A percentile compares a stretch with the other conserved stretches of the same genome.
These are phyloP conservation scores for Monosporascus sp. DNA, from an alignment of 2,329 filamentous ascomycete species.

Conservation along the genomic window DNA sequence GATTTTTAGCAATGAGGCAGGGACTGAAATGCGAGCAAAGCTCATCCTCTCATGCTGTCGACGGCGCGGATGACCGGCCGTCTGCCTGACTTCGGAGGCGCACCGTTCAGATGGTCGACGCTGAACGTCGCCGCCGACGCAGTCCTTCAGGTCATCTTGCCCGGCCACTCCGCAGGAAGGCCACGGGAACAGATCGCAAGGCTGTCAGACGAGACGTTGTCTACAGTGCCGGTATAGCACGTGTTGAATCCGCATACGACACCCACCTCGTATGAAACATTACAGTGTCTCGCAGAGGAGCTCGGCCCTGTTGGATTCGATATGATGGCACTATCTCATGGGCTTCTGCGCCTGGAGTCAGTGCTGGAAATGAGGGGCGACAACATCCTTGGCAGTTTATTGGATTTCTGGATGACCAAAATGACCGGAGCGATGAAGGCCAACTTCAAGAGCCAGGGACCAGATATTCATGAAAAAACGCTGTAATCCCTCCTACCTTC, in stretches of 20 bases:
- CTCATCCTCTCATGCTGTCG: constrained; percentile 43
- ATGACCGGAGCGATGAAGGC: too few species aligned
- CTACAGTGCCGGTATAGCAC: constrained; percentile 35
- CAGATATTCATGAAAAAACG: constrained; percentile 1
- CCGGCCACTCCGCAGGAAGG: not conserved
- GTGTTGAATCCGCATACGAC: constrained; percentile 39
- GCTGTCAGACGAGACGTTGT: constrained; percentile 19
- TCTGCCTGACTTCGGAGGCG: constrained; percentile 34
- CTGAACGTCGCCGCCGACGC: constrained; percentile 38
- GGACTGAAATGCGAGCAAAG: constrained; percentile 45
- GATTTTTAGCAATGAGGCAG: constrained; percentile 34
- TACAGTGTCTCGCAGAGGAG: constrained; percentile 34
- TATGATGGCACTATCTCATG: constrained; percentile 34
- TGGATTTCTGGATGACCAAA: constrained; percentile 43
- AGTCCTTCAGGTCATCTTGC: constrained; percentile 32
- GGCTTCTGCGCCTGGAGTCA: constrained; percentile 35
- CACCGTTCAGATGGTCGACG: constrained; percentile 39
- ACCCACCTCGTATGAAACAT: constrained; percentile 40
- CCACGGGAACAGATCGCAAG: constrained; percentile 13
- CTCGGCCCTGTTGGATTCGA: constrained; percentile 25
- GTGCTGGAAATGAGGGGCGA: constrained; percentile 7
- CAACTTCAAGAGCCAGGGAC: too few species aligned
- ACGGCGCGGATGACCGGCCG: constrained; percentile 31
- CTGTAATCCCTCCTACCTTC: constrained; percentile 29
- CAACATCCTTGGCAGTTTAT: constrained; percentile 37